These are phyloP conservation scores for Anisodus tanguticus DNA, from an alignment of 257 asterid genomes.

Conservation along the genomic window DNA sequence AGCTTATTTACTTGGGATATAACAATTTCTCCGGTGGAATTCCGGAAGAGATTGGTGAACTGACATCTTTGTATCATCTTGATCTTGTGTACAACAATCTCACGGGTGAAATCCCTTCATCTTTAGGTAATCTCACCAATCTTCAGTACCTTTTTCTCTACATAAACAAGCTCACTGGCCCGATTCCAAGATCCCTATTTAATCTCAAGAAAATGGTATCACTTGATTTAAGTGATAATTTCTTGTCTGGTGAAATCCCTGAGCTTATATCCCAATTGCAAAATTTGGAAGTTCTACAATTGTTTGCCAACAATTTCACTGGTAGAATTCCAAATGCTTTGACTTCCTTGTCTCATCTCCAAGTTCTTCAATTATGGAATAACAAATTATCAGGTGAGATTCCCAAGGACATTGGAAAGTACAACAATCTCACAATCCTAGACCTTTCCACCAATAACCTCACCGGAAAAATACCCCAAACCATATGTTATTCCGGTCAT, in stretches of 20 bases:
- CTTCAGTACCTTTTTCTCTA: conserved; percentile 69
- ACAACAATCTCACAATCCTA: conserved; percentile 65
- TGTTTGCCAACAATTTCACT: conserved; percentile 69
- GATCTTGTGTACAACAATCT: conserved; percentile 80
- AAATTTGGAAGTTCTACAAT: conserved; percentile 70
- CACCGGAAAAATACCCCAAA: conserved; percentile 67
- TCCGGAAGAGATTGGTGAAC: conserved; percentile 63
- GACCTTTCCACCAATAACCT: conserved; percentile 84
- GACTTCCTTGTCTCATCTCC: conserved; percentile 61
- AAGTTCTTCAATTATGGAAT: conserved; percentile 83
- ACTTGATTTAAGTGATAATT: conserved; percentile 81
- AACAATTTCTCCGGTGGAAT: conserved; percentile 79
- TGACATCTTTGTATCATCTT: conserved; percentile 57
- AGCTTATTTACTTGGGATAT: conserved; percentile 74
- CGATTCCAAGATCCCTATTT: conserved; percentile 61
- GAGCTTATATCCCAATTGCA: conserved; percentile 45
- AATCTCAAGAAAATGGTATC: conserved; percentile 56
- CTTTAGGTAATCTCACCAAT: conserved; percentile 74
- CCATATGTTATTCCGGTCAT: conserved; percentile 53
- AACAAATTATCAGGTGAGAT: conserved; percentile 65
- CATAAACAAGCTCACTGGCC: conserved; percentile 72
- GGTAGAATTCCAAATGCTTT: conserved; percentile 72
- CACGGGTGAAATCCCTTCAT: conserved; percentile 77
- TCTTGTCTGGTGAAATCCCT: conserved; percentile 68
- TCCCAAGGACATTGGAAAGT: conserved; percentile 62